Percentiles rank a stretch among this genome's conserved stretches.
phyloP scores from a whole-genome alignment of 2,329 filamentous ascomycete genomes.

The Alternaria ethzedia region DNA sequence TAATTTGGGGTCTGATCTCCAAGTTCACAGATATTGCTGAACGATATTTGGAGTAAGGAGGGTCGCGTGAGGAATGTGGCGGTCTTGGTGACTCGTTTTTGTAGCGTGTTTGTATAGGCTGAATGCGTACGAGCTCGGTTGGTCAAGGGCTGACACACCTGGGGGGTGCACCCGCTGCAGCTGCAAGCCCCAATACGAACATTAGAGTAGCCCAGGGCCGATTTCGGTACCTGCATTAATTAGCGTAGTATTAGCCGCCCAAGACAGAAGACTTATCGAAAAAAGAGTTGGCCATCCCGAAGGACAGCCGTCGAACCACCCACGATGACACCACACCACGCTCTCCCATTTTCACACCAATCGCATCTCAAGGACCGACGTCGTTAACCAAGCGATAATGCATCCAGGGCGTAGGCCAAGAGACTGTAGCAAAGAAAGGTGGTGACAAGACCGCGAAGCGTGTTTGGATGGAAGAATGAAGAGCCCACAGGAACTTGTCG shows the following conservation, averaged over 20 bases:
- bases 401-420: conserved; percentile 27
- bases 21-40: neutral
- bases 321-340: conserved; percentile 21
- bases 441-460: conserved; percentile 17
- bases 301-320: conserved; percentile 28
- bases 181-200: conserved; percentile 10
- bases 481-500: conserved; percentile 14
- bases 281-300: conserved; percentile 40
- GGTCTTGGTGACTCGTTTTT: conserved; percentile 6
- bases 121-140: conserved; percentile 18
- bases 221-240: conserved; percentile 7
- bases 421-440: conserved; percentile 19
- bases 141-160: conserved; percentile 6
- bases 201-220: neutral
- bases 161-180: neutral
- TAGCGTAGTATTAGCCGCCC: conserved; percentile 32
- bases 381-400: conserved; percentile 3
- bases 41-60: neutral
- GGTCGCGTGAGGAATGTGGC: neutral
- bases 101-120: conserved; percentile 12
- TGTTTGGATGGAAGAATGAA: conserved; percentile 7
- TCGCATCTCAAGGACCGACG: conserved; percentile 6
- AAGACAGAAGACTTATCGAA: conserved; percentile 50
- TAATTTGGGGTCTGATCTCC: neutral
- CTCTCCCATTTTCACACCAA: conserved; percentile 26